A percentile compares a stretch with the other conserved stretches of the same genome.
Conservation (phyloP, 1,139 yeast genomes). For the Yamadazyma diddensiae region DNA sequence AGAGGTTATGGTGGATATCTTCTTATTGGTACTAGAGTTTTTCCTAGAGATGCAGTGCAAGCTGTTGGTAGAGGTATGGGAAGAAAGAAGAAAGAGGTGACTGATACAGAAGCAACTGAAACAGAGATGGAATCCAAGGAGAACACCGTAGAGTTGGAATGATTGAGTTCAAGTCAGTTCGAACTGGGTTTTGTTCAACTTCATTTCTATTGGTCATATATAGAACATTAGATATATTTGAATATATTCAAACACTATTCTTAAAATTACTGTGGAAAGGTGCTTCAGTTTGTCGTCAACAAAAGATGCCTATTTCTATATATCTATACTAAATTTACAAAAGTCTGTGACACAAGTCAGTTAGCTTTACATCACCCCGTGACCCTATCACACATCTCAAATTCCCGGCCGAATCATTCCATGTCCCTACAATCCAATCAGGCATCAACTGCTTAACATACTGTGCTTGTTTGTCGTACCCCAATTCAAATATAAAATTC, state of each 20-base stretch:
- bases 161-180: no score
- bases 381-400: constrained; percentile 43
- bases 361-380: constrained; percentile 11
- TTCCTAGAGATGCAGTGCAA: constrained; percentile 59
- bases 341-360: constrained; percentile 2
- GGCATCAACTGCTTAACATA: constrained; percentile 17
- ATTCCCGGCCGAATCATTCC: constrained; percentile 28
- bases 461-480: constrained; percentile 34
- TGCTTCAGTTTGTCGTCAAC: no score
- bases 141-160: neutral
- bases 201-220: no score
- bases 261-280: no score
- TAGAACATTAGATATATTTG: no score
- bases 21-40: constrained; percentile 74
- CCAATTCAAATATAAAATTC: constrained; percentile 44
- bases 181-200: no score
- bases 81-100: constrained; percentile 22
- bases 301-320: no score
- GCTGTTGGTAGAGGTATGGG: constrained; percentile 55
- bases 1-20: constrained; percentile 91
- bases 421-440: constrained; percentile 28
- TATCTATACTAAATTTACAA: no score
- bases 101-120: constrained; percentile 12
- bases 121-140: neutral
- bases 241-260: no score